A percentile compares a stretch with the other conserved stretches of the same genome.
These are phyloP conservation scores for Penicillium daleae DNA, from an alignment of 495 filamentous ascomycete species.

Conservation along the genomic window DNA sequence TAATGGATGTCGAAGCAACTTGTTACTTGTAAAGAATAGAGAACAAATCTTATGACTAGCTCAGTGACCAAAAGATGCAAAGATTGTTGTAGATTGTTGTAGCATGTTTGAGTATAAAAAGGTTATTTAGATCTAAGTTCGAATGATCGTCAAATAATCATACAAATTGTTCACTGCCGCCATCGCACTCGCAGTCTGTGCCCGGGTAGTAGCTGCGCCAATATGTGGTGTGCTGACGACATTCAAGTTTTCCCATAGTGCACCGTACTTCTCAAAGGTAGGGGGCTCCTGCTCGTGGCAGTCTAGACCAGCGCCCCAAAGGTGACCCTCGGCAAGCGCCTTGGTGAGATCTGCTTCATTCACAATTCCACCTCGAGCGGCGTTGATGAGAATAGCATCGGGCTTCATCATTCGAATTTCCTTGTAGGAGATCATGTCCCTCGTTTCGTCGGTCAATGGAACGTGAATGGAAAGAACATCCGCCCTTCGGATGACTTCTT, in stretches of 20 bases:
- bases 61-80: too few relatives aligned
- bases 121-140: background rate
- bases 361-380: constrained; percentile 61
- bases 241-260: constrained; percentile 34
- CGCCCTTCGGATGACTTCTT: constrained; percentile 35
- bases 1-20: background rate
- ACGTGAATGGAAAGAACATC: constrained; percentile 45
- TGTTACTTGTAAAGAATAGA: background rate
- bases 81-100: too few relatives aligned
- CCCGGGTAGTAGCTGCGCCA: constrained; percentile 30
- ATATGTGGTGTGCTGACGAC: constrained; percentile 39
- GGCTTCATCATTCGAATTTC: constrained; percentile 55
- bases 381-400: constrained; percentile 58
- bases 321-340: constrained; percentile 49
- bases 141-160: constrained; percentile 26
- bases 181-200: constrained; percentile 30
- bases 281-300: constrained; percentile 38
- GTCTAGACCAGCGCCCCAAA: constrained; percentile 53
- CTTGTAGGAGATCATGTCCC: constrained; percentile 48
- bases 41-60: background rate
- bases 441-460: constrained; percentile 42
- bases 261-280: constrained; percentile 27
- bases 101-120: too few relatives aligned
- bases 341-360: constrained; percentile 54
- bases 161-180: constrained; percentile 34